These are phyloP conservation scores for Eucalyptus urophylla DNA, from an alignment of 345 rosid genomes.

Conservation along the genomic window DNA sequence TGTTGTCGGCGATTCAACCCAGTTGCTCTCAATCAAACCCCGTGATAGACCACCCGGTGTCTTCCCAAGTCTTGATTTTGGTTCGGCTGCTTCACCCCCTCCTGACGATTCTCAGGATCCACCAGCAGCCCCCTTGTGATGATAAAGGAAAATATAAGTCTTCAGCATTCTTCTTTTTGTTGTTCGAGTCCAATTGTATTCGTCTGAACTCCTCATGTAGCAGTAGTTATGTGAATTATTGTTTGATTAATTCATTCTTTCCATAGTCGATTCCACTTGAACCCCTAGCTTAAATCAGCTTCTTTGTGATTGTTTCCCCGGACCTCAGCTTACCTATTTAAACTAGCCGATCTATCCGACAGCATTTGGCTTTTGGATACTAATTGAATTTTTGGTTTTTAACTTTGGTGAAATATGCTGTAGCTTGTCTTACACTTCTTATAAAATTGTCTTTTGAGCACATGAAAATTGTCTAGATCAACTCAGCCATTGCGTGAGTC, in stretches of 20 bases:
- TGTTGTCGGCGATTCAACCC: conserved; percentile 85
- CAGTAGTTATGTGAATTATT: not conserved
- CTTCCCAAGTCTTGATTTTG: conserved; percentile 62
- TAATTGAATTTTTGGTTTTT: not conserved
- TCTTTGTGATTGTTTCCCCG: not conserved
- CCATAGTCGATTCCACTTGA: not conserved
- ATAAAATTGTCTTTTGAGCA: not conserved
- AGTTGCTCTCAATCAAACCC: conserved; percentile 71
- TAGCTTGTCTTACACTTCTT: not conserved
- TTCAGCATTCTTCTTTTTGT: not conserved
- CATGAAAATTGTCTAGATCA: not conserved
- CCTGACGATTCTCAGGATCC: not conserved
- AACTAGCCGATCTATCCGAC: not conserved
- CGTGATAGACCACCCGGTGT: conserved; percentile 83
- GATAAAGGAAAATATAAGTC: not conserved
- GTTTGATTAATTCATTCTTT: conserved; percentile 1
- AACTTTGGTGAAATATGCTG: not conserved
- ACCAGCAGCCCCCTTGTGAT: not conserved
- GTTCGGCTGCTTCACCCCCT: conserved; percentile 40
- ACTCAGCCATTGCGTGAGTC: not conserved
- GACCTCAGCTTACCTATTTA: not conserved
- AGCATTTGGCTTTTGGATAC: not conserved
- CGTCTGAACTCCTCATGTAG: not conserved
- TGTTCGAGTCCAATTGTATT: not conserved
- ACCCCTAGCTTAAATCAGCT: not conserved